Evolutionary conservation across 805 yeast genomes (phyloP), one percentile per base, ranked within the genome.

Genomic region (Saturnispora kantuleensis): DNA sequence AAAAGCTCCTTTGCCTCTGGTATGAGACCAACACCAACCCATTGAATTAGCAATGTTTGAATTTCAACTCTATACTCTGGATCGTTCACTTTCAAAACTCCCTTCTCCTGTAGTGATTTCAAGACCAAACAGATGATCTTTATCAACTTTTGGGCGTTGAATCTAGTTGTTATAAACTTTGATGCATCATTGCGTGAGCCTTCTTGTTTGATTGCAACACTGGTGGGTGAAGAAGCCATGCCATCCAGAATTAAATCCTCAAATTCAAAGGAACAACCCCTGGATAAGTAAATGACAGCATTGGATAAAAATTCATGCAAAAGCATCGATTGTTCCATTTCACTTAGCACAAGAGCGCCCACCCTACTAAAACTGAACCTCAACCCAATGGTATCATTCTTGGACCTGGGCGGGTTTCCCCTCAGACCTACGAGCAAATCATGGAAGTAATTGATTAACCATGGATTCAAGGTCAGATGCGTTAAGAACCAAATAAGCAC

Each of bases 251-350:
- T 26, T 7, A 49, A 32, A 28, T 49, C 55, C 17, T 54, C 60
- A 8, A 49, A 41, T 11, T 56, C 58, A 11, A 49, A 47, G 10
- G 56, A 52, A 1, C 57, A 52, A 4, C 66, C 68, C 30, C 63
- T 61, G 0, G 72, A 66, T 10, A 74, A 50, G 47, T 60, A 68
- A 11, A 72, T 66, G 4, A 74, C 64, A 10, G 74, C 72, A 49
- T 74, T 76, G n/a, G 77, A 68, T 47, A 84, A 68, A 51, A 82
- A 79, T 56, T 80, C 87, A 60, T 81, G 88, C 32, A 84, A 58
- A 11, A 84, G 55, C 86, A 81, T 79, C 51, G 75, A 73, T 48
- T 64, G 68, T 52, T 83, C 90, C 40, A 79, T 68, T 10, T 71
- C 76, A 12, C 83, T 74, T 31, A 83, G 59, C 4, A 59, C 64